Evolutionary conservation across 2,329 filamentous ascomycete genomes (phyloP).

Genomic region (Penicillium nordicum): DNA sequence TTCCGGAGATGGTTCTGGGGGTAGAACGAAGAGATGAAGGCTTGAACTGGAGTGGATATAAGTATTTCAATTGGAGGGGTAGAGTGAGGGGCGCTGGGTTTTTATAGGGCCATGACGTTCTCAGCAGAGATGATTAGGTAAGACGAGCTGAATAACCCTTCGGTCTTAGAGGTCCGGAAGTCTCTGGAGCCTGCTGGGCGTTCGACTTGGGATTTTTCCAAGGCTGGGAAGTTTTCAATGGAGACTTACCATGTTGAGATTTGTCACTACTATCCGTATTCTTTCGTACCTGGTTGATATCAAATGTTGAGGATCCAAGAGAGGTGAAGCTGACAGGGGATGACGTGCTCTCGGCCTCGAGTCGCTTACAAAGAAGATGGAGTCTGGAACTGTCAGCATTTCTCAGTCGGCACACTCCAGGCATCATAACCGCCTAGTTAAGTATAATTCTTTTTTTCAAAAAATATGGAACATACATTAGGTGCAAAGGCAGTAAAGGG

Average conservation of each 20-base stretch:
- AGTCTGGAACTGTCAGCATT: slow-evolving; percentile 21
- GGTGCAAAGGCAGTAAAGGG: too few relatives aligned
- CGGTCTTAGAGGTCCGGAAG: background rate
- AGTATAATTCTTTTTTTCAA: too few relatives aligned
- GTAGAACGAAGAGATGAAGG: slow-evolving; percentile 10
- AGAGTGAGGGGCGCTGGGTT: slow-evolving; percentile 21
- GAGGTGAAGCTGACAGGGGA: slow-evolving; percentile 19
- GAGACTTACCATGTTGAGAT: slow-evolving; percentile 22
- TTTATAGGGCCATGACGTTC: slow-evolving; percentile 36
- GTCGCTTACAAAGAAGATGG: slow-evolving; percentile 32
- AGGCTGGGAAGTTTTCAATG: background rate
- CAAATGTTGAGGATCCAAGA: slow-evolving; percentile 10
- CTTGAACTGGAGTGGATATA: slow-evolving; percentile 15
- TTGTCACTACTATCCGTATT: background rate
- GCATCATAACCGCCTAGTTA: too few relatives aligned
- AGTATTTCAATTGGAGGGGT: slow-evolving; percentile 10
- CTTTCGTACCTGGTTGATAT: background rate
- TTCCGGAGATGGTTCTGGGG: slow-evolving; percentile 9
- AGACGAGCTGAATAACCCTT: slow-evolving; percentile 27
- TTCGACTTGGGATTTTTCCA: background rate
- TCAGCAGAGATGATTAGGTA: slow-evolving; percentile 20
- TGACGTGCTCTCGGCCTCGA: slow-evolving; percentile 26
- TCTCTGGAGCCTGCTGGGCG: background rate
- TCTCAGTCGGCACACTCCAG: background rate
- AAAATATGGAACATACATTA: too few relatives aligned